A percentile compares a stretch with the other conserved stretches of the same genome.
Conservation (phyloP, 805 yeast genomes). For the Metschnikowia drakensbergensis region DNA sequence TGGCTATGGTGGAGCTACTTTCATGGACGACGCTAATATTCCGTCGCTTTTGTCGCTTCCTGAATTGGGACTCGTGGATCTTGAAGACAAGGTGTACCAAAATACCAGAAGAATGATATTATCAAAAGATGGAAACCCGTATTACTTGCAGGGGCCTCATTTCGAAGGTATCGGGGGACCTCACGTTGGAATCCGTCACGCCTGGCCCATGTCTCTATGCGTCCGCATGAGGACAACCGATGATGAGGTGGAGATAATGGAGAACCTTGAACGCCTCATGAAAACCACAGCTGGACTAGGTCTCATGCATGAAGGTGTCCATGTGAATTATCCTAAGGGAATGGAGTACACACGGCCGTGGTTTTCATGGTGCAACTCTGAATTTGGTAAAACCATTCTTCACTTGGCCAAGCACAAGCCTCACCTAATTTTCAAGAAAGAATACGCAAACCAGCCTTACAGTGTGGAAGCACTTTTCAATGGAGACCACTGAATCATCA, state of each 20-base stretch:
- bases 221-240: constrained; percentile 70
- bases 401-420: constrained; percentile 74
- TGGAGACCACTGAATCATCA: not conserved
- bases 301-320: constrained; percentile 76
- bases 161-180: constrained; percentile 90
- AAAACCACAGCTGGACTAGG: constrained; percentile 71
- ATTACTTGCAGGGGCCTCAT: constrained; percentile 55
- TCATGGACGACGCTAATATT: constrained; percentile 90
- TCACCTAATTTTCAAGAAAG: constrained; percentile 56
- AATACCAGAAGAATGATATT: constrained; percentile 78
- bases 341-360: constrained; percentile 70
- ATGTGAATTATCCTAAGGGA: constrained; percentile 53
- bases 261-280: constrained; percentile 48
- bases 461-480: constrained; percentile 24
- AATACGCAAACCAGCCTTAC: constrained; percentile 27
- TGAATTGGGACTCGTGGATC: constrained; percentile 60
- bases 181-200: constrained; percentile 73
- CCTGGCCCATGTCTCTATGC: constrained; percentile 90
- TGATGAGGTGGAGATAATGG: constrained; percentile 63
- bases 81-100: constrained; percentile 57
- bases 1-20: constrained; percentile 68
- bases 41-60: constrained; percentile 82
- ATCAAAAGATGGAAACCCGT: constrained; percentile 70
- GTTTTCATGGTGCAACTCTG: constrained; percentile 95
- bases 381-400: constrained; percentile 82